Base-by-base conservation (phyloP, 495 filamentous ascomycete species). In the Durotheca rogersii region DNA sequence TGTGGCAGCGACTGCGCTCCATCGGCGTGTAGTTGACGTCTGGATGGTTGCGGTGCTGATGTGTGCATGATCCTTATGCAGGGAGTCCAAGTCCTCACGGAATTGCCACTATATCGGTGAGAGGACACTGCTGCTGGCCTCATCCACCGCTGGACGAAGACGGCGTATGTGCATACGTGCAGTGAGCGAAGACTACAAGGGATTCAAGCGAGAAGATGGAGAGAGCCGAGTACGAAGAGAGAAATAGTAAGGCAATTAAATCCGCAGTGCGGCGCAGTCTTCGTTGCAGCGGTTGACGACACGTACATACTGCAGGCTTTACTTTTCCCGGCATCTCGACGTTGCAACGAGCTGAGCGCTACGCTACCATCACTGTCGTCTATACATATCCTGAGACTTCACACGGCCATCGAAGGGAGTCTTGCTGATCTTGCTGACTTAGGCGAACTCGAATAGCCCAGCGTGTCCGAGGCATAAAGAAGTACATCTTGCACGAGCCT, bases 41-140 rank as follows among this genome's bases (percentile, higher is more conserved):
- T 36, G 50, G 20, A 42, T 41, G 36, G 56, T 53, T 53, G 53
- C 50, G 50, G 56, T 41, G 56, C 41, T 59, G 49, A 53, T 51
- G 25, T 51, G 25, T 59, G 50, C 56, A 47, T 53, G 41, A 47
- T 50, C 40, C 41, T 50, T 59, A 53, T 59, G 50, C 56, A 59
- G 46, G 45, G 56, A 53, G 45, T 36, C 12, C 33, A 50, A 33
- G 36, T 51, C 14, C 37, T 50, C 23, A 18, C 41, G 32, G 50
- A 38, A 47, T 59, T 49, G 56, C 56, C 56, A 59, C 56, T 50
- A 43, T 50, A 51, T 47, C 56, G 56, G 56, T 59, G 56, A 45
- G 45, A 50, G 53, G 17, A 20, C 11, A 41, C 34, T 33, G 17
- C 31, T n/a, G 18, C 25, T 43, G 4, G 41, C 4, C 20, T 46